Evolutionary conservation across 768 basidiomycete genomes (phyloP).

Genomic region (Phaeotremella skinneri): DNA sequence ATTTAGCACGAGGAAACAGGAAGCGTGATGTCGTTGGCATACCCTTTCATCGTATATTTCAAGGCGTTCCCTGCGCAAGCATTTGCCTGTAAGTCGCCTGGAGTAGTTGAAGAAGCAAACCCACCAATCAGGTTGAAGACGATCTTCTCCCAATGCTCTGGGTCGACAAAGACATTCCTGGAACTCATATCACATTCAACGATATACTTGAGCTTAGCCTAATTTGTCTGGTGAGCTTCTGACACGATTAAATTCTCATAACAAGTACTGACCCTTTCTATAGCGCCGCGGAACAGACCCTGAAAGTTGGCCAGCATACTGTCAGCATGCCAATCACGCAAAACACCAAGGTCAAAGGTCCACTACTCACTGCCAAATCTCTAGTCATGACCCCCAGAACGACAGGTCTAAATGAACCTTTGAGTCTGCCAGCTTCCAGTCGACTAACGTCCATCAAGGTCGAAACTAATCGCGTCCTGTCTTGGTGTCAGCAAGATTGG

Average conservation of each 20-base stretch:
- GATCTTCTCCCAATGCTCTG: constrained; percentile 51
- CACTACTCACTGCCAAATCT: constrained; percentile 44
- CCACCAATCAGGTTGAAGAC: constrained; percentile 51
- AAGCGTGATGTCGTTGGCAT: background rate
- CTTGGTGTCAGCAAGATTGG: constrained; percentile 25
- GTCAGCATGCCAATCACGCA: no score
- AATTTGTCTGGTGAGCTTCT: background rate
- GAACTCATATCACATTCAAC: constrained; percentile 44
- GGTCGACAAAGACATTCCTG: constrained; percentile 46
- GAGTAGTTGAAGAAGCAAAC: background rate
- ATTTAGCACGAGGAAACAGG: constrained; percentile 26
- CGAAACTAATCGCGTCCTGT: constrained; percentile 48
- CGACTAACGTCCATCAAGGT: constrained; percentile 54
- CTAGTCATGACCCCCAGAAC: constrained; percentile 47
- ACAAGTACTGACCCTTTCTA: constrained; percentile 44
- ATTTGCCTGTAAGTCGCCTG: background rate
- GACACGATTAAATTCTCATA: background rate
- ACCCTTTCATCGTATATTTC: constrained; percentile 46
- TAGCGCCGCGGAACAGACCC: constrained; percentile 49
- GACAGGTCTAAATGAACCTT: constrained; percentile 48
- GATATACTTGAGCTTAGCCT: constrained; percentile 35
- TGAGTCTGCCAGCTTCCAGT: constrained; percentile 48
- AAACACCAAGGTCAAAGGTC: background rate
- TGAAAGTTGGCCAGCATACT: background rate
- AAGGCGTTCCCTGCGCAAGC: constrained; percentile 45